These are phyloP conservation scores for Endogone sp. DNA, from an alignment of 192 early-diverging fungal species.

Conservation along the genomic window DNA sequence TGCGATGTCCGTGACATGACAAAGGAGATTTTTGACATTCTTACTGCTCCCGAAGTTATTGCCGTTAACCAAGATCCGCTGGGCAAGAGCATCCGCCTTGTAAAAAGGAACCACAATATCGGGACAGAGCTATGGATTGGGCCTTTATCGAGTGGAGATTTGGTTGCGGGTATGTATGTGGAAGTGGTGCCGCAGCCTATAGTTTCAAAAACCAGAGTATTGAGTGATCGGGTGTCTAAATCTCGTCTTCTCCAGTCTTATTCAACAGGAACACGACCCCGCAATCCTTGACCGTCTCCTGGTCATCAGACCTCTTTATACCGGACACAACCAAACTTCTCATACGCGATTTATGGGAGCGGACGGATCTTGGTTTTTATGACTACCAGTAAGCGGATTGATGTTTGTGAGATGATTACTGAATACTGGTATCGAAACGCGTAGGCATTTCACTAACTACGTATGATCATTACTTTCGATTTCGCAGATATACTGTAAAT, in stretches of 20 bases:
- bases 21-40: slow-evolving; percentile 22
- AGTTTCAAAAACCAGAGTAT: too few relatives aligned
- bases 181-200: too few relatives aligned
- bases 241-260: not conserved
- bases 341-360: not conserved
- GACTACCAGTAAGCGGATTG: too few relatives aligned
- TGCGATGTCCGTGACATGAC: slow-evolving; percentile 40
- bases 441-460: too few relatives aligned
- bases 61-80: slow-evolving; percentile 58
- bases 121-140: slow-evolving; percentile 7
- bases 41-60: slow-evolving; percentile 48
- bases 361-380: not conserved
- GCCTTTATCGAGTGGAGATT: not conserved
- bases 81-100: slow-evolving; percentile 17
- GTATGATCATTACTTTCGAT: too few relatives aligned
- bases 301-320: not conserved
- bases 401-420: too few relatives aligned
- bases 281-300: not conserved
- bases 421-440: too few relatives aligned
- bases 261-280: not conserved
- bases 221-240: too few relatives aligned
- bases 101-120: slow-evolving; percentile 1
- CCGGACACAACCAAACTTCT: not conserved
- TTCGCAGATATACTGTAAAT: not conserved
- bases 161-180: not conserved